A percentile compares a stretch with the other conserved stretches of the same genome.
Conservation (phyloP, 495 filamentous ascomycete species). For the Cercophora sp. region DNA sequence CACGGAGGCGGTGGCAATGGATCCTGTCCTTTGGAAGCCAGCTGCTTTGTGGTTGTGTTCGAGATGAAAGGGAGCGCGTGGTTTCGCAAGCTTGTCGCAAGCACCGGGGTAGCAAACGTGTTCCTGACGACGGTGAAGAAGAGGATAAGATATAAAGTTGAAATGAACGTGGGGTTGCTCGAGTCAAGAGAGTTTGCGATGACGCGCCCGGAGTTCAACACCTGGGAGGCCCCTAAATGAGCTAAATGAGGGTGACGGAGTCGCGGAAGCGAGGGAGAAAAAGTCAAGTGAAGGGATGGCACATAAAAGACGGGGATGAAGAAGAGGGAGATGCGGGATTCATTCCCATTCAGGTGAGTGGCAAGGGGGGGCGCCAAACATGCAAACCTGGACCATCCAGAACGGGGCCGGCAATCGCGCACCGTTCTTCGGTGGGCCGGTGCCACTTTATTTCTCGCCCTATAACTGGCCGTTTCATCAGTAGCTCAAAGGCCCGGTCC, state of each 20-base stretch:
- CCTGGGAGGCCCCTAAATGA: conserved; percentile 17
- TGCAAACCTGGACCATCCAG: no score
- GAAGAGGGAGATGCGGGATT: no score
- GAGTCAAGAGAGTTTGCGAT: conserved; percentile 21
- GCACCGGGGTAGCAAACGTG: neutral
- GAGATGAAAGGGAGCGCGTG: neutral
- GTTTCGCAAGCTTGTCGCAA: neutral
- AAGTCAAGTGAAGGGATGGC: conserved; percentile 11
- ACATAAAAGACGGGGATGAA: conserved; percentile 16
- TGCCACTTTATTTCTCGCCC: no score
- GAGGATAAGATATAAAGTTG: neutral
- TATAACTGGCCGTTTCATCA: no score
- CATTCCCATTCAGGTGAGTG: no score
- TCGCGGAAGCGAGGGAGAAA: conserved; percentile 13
- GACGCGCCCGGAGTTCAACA: conserved; percentile 20
- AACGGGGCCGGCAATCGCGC: no score
- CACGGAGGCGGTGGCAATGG: conserved; percentile 1
- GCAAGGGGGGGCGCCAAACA: neutral
- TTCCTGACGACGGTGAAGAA: conserved; percentile 9
- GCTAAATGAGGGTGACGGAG: conserved; percentile 23
- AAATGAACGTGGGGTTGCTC: conserved; percentile 24
- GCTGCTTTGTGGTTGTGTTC: neutral
- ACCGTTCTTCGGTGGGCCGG: no score
- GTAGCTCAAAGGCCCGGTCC: no score
- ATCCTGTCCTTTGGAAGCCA: conserved; percentile 11